Evolutionary conservation across 2,329 filamentous ascomycete genomes (phyloP).

Genomic region (Fonsecaea pedrosoi): DNA sequence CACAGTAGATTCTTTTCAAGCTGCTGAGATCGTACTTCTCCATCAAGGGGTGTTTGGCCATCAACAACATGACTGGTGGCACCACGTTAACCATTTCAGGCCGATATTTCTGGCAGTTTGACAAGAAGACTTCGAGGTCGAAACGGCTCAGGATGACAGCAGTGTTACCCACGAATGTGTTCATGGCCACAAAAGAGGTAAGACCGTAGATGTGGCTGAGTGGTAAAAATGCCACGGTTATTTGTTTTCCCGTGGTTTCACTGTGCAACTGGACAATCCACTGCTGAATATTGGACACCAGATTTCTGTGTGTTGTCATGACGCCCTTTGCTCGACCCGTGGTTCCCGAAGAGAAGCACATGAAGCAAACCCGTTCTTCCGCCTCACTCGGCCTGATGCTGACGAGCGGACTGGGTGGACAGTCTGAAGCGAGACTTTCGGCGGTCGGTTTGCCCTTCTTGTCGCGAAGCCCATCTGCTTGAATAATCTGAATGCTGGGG

Average conservation of each 20-base stretch:
- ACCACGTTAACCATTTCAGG: conserved; percentile 72
- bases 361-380: conserved; percentile 54
- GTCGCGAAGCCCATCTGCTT: conserved; percentile 72
- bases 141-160: conserved; percentile 81
- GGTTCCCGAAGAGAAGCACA: conserved; percentile 78
- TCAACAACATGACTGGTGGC: conserved; percentile 75
- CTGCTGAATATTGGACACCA: conserved; percentile 66
- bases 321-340: conserved; percentile 86
- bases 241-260: conserved; percentile 56
- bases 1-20: conserved; percentile 65
- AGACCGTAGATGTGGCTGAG: conserved; percentile 79
- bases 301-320: conserved; percentile 76
- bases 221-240: conserved; percentile 67
- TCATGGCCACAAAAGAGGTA: conserved; percentile 69
- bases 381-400: conserved; percentile 63
- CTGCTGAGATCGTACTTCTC: conserved; percentile 72
- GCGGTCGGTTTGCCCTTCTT: conserved; percentile 66
- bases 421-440: conserved; percentile 24
- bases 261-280: conserved; percentile 42
- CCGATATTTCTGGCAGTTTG: conserved; percentile 69
- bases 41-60: conserved; percentile 73
- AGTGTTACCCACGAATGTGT: conserved; percentile 62
- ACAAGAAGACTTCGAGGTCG: conserved; percentile 74
- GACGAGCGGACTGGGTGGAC: conserved; percentile 46
- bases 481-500: conserved; percentile 37